Percentiles rank a stretch among this genome's conserved stretches.
These are phyloP conservation scores for Aureobasidium sp. DNA, from an alignment of 2,329 filamentous ascomycete genomes.

Conservation along the genomic window DNA sequence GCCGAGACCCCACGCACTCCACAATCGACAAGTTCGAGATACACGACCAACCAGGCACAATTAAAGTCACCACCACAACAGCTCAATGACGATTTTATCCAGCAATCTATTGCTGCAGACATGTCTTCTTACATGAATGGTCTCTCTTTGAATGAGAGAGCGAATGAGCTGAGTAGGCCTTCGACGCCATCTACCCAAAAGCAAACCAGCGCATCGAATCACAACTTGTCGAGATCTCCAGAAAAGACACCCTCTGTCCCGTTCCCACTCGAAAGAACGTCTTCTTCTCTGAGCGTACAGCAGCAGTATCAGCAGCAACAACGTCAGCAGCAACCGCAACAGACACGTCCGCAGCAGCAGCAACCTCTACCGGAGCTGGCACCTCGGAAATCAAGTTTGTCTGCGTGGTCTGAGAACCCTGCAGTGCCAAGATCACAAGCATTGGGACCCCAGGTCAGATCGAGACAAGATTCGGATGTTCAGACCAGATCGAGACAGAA, in stretches of 20 bases:
- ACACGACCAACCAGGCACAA: constrained; percentile 17
- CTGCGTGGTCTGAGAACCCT: background rate
- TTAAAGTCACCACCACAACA: constrained; percentile 24
- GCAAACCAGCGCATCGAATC: constrained; percentile 10
- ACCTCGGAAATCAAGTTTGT: background rate
- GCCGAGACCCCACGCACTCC: constrained; percentile 24
- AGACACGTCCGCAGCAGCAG: constrained; percentile 16
- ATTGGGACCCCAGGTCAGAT: background rate
- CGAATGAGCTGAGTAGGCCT: background rate
- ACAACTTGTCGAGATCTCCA: background rate
- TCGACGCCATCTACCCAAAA: constrained; percentile 4
- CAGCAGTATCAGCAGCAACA: background rate
- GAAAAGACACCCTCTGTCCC: background rate
- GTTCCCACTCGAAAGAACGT: background rate
- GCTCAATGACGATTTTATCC: constrained; percentile 38
- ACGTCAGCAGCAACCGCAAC: background rate
- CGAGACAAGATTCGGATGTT: background rate
- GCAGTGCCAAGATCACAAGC: background rate
- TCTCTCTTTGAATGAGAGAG: constrained; percentile 21
- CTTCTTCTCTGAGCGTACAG: background rate
- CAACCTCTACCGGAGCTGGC: constrained; percentile 26
- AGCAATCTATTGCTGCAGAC: constrained; percentile 38
- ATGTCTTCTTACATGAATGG: constrained; percentile 32
- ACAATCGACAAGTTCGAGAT: constrained; percentile 22
- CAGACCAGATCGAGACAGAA: too few relatives aligned